Evolutionary conservation across 2,329 filamentous ascomycete genomes (phyloP), one percentile per base, ranked within the genome.

Genomic region (Elsinoe batatas): DNA sequence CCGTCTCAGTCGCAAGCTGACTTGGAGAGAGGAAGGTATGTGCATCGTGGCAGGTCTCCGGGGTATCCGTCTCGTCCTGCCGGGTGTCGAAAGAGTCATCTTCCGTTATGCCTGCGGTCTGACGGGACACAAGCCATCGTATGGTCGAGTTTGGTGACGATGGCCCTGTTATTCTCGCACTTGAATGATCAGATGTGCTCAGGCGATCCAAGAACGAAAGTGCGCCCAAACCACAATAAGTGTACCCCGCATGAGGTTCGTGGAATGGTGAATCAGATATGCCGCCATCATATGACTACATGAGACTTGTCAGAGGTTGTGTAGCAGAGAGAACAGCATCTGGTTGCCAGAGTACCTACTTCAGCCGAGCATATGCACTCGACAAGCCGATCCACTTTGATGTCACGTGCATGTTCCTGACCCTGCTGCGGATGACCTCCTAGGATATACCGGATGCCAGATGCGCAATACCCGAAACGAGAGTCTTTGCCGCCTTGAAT

Each of bases 201-300:
- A 85, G 76, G 10, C 82, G 80, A 58, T 82, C 80, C n/a, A 96
- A 76, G 50, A 96, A 80, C 1, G 82, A 80, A 4, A 97, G 74
- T 3, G 89, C 85, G 10, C 82, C 83, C 54, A 96, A 79, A 6
- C 85, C 90, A 69, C 90, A 96, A 74, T 91, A 96, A 8, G 88
- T 90, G 68, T 95, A 91, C 17, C 93, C 93, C 62, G 88, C 87
- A 65, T 96, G 90, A 33, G 89, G 85, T 72, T 96, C 91, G 58
- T 90, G 84, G 58, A 82, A 83, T 0, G 84, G 83, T 35, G 81
- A 83, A 67, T 94, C 88, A 2, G 84, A 84, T 60, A 95, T 82
- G 5, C 91, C 91, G 3, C 89, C 88, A 62, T 95, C 90, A 65
- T 91, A 94, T 0, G 84, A 84, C 82, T 90, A 68, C 17, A 11